Evolutionary conservation across 2,329 filamentous ascomycete species (phyloP), one percentile per base, ranked within the genome.

Genomic region (Penicillium sp.): DNA sequence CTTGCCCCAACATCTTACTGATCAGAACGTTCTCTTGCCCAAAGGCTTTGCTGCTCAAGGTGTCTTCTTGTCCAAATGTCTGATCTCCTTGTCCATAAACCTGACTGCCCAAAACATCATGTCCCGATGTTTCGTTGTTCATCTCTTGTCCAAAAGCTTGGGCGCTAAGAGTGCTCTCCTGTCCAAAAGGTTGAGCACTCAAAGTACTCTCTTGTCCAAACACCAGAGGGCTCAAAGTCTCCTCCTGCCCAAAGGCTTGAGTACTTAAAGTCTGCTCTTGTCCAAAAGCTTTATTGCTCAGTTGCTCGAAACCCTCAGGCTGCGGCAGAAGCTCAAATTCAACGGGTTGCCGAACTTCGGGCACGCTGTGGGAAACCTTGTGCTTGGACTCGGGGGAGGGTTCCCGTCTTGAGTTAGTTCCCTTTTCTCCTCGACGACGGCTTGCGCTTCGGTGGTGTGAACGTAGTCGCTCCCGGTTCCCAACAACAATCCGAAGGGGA

Each of bases 381-480:
- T 57, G 77, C 70, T 55, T 76, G 64, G 65, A 73, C 60, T 83
- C 82, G 35, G 79, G 75, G 22, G 82, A 83, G 6, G 60, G 57
- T 5, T 81, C 80, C 55, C 77, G 72, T 39, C 68, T 70, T n/a
- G 73, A 68, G 63, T 76, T 78, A 37, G 72, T 73, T 31, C 70
- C 77, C 51, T 77, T 75, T 46, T 81, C 78, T 26, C 72, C 45
- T 10, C 63, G 72, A 48, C 78, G 76, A 48, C 78, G 78, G 52
- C 80, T 84, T 14, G 75, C 75, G 66, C 83, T 85, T 57, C 81
- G 73, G 51, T 82, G 77, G 44, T 79, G 77, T 27, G 78, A 77
- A 48, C 80, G 77, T 29, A 82, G 65, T 21, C 78, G 74, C 57
- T 78, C 74, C 26, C 76, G 72, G 52, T 82, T 77, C 29, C 71